These are phyloP conservation scores for Sporobolomyces pararoseus DNA, from an alignment of 768 basidiomycete genomes.

Conservation along the genomic window DNA sequence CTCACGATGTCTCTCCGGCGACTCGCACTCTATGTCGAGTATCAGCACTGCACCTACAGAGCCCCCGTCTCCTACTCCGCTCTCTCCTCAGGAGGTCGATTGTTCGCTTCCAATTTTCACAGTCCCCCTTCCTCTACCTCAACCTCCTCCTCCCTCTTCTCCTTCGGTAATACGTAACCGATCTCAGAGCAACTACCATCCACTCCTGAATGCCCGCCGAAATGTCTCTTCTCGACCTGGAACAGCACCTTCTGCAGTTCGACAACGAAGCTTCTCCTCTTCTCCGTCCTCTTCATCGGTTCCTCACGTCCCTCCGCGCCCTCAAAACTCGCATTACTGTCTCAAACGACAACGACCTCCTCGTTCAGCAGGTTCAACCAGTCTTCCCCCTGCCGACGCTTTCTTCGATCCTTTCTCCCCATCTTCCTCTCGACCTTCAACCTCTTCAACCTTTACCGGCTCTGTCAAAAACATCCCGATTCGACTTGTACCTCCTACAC, in stretches of 20 bases:
- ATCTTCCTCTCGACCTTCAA: not conserved
- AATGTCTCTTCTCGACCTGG: not conserved
- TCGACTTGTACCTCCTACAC: conserved; percentile 25
- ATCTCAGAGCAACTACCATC: not conserved
- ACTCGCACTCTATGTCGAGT: conserved; percentile 11
- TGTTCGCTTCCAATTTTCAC: not conserved
- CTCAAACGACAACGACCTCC: not conserved
- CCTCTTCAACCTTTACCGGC: not conserved
- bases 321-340: conserved; percentile 7
- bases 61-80: conserved; percentile 7
- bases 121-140: not conserved
- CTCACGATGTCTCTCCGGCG: conserved; percentile 11
- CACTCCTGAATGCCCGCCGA: conserved; percentile 13
- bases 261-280: conserved; percentile 2
- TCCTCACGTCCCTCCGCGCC: not conserved
- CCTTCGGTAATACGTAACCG: not conserved
- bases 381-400: not conserved
- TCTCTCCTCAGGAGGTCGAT: not conserved
- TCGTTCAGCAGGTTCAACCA: not conserved
- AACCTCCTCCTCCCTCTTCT: not conserved
- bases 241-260: not conserved
- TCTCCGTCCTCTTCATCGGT: not conserved
- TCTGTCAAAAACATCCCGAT: conserved; percentile 9
- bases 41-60: conserved; percentile 17
- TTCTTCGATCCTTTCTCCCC: conserved; percentile 4